Conservation (phyloP, 2,329 filamentous ascomycete genomes). For the Zymoseptoria crescenta region DNA sequence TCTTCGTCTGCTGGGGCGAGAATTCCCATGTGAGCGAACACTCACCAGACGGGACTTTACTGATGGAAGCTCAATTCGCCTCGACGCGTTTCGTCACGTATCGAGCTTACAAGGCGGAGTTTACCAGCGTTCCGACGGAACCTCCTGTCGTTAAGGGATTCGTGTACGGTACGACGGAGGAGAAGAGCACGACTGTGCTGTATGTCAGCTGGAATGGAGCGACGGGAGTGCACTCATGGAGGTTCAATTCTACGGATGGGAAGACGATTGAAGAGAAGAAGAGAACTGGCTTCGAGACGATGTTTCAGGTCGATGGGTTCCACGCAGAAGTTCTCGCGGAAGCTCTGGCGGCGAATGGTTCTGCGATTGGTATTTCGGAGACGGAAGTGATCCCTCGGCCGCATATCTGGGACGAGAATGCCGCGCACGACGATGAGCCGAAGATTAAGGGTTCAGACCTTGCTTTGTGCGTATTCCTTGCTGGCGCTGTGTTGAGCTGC, state of each 20-base stretch:
- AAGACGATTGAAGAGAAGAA: background rate
- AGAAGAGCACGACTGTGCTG: constrained; percentile 24
- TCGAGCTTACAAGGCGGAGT: constrained; percentile 34
- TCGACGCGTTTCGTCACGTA: constrained; percentile 31
- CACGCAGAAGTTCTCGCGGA: constrained; percentile 1
- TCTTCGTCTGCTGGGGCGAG: too few species aligned
- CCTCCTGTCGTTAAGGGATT: constrained; percentile 26
- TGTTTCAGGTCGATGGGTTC: constrained; percentile 2
- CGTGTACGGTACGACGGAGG: constrained; percentile 22
- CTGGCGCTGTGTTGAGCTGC: too few species aligned
- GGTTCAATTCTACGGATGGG: constrained; percentile 18
- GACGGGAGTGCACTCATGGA: constrained; percentile 30
- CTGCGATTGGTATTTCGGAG: background rate
- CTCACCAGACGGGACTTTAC: too few species aligned
- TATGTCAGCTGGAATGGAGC: constrained; percentile 31
- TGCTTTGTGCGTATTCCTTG: too few species aligned
- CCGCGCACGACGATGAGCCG: too few species aligned
- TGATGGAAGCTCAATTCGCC: constrained; percentile 28
- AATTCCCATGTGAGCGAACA: too few species aligned
- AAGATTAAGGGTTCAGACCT: too few species aligned
- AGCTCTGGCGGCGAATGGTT: constrained; percentile 1
- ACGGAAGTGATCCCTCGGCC: too few species aligned
- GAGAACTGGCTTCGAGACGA: constrained; percentile 10
- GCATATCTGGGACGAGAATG: too few species aligned
- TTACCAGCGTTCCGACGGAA: constrained; percentile 21